phyloP scores from a whole-genome alignment of 495 filamentous ascomycete species.

The Bacidia gigantensis region DNA sequence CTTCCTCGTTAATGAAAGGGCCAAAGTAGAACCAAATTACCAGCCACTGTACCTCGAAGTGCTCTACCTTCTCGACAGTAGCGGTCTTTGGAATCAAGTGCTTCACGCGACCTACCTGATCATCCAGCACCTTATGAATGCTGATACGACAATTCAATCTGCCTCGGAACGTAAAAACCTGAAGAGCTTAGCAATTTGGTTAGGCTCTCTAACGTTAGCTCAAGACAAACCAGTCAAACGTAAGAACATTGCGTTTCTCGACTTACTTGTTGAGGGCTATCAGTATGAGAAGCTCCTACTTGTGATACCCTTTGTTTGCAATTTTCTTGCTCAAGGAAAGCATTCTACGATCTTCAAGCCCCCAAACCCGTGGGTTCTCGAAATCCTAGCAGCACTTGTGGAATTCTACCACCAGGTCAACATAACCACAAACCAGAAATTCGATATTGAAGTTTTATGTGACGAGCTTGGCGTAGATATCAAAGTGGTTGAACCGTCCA shows the following conservation, averaged over 20 bases:
- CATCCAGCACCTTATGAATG: conserved; percentile 72
- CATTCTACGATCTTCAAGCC: conserved; percentile 81
- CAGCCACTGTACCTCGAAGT: conserved; percentile 85
- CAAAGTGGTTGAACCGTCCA: conserved; percentile 71
- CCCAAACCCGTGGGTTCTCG: conserved; percentile 95
- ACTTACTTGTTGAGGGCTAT: conserved; percentile 81
- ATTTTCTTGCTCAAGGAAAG: conserved; percentile 72
- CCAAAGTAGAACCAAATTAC: conserved; percentile 92
- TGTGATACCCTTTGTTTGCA: conserved; percentile 93
- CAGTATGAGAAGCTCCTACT: conserved; percentile 80
- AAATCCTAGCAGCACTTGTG: conserved; percentile 72
- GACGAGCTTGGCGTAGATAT: conserved; percentile 80
- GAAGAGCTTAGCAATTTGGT: conserved; percentile 84
- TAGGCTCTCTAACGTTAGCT: conserved; percentile 85
- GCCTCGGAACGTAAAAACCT: conserved; percentile 71
- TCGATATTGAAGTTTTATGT: conserved; percentile 95
- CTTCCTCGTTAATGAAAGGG: conserved; percentile 91
- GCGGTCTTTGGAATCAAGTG: conserved; percentile 70
- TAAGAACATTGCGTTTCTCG: conserved; percentile 92
- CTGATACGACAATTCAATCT: conserved; percentile 66
- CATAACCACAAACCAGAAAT: conserved; percentile 87
- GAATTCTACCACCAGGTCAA: conserved; percentile 90
- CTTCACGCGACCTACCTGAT: conserved; percentile 86
- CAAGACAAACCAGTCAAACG: conserved; percentile 92
- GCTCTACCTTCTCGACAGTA: conserved; percentile 67